Conservation (phyloP, 345 rosid species). For the Bruguiera parviflora region DNA sequence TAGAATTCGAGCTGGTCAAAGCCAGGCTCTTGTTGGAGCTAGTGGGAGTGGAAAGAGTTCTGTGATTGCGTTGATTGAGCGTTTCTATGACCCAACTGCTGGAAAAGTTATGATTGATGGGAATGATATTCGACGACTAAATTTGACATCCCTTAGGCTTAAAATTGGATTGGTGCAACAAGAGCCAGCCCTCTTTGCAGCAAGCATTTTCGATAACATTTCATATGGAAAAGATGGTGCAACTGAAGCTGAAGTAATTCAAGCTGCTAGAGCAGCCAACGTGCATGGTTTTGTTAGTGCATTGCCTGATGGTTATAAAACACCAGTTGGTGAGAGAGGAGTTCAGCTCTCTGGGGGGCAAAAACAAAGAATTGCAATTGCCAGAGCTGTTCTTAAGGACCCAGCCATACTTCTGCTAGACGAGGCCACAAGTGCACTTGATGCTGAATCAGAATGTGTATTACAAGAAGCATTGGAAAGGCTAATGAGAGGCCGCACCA, state of each 20-base stretch:
- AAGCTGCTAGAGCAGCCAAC: constrained; percentile 73
- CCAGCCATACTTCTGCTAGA: constrained; percentile 83
- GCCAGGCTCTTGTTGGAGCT: constrained; percentile 83
- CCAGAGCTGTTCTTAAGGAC: constrained; percentile 94
- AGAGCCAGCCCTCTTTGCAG: constrained; percentile 83
- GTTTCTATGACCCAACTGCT: constrained; percentile 75
- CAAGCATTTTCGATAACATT: constrained; percentile 75
- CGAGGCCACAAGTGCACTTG: constrained; percentile 97
- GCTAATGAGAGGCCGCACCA: constrained; percentile 94
- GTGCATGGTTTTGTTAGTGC: constrained; percentile 75
- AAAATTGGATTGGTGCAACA: constrained; percentile 84
- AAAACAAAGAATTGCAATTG: constrained; percentile 98
- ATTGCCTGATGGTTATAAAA: constrained; percentile 84
- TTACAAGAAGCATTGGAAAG: constrained; percentile 95
- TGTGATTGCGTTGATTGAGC: constrained; percentile 63
- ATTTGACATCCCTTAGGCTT: constrained; percentile 58
- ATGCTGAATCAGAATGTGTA: constrained; percentile 95
- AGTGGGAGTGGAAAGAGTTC: constrained; percentile 93
- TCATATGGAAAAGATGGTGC: constrained; percentile 75
- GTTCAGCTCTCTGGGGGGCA: constrained; percentile 97
- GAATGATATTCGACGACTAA: constrained; percentile 59
- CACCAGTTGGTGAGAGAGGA: constrained; percentile 96
- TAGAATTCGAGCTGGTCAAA: constrained; percentile 52
- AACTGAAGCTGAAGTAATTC: constrained; percentile 61
- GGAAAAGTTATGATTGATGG: constrained; percentile 83